Conservation (phyloP, 805 yeast genomes). For the Saccharomyces jurei region DNA sequence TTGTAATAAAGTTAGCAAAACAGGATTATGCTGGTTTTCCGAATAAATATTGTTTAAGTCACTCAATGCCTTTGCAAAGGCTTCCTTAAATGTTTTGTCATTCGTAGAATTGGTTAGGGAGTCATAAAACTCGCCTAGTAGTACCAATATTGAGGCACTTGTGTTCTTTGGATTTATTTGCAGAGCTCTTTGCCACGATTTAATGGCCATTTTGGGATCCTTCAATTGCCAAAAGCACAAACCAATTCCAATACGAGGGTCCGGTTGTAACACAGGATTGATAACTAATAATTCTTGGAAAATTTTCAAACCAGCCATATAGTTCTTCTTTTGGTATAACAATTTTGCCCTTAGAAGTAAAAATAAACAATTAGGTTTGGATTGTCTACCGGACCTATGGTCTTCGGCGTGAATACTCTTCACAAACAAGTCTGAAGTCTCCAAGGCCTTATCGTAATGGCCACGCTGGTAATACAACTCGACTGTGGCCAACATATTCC, state of each 20-base stretch:
- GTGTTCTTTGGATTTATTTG: constrained; percentile 54
- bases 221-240: constrained; percentile 85
- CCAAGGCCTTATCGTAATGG: constrained; percentile 62
- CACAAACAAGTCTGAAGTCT: constrained; percentile 54
- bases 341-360: constrained; percentile 79
- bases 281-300: constrained; percentile 76
- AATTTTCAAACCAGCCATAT: constrained; percentile 61
- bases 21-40: constrained; percentile 44
- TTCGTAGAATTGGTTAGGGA: constrained; percentile 42
- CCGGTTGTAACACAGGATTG: constrained; percentile 76
- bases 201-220: constrained; percentile 65
- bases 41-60: constrained; percentile 33
- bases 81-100: constrained; percentile 49
- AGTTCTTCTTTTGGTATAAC: constrained; percentile 63
- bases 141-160: constrained; percentile 57
- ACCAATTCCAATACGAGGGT: constrained; percentile 92
- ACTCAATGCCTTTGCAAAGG: constrained; percentile 52
- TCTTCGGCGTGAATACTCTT: constrained; percentile 33
- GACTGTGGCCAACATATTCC: constrained; percentile 59
- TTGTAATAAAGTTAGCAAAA: constrained; percentile 57
- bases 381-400: constrained; percentile 31
- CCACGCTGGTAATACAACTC: constrained; percentile 51
- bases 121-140: constrained; percentile 60
- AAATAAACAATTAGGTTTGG: constrained; percentile 64
- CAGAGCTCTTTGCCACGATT: constrained; percentile 75